Base-by-base conservation (phyloP, 1,284 basidiomycete genomes). In the Ustilago trichophora region DNA sequence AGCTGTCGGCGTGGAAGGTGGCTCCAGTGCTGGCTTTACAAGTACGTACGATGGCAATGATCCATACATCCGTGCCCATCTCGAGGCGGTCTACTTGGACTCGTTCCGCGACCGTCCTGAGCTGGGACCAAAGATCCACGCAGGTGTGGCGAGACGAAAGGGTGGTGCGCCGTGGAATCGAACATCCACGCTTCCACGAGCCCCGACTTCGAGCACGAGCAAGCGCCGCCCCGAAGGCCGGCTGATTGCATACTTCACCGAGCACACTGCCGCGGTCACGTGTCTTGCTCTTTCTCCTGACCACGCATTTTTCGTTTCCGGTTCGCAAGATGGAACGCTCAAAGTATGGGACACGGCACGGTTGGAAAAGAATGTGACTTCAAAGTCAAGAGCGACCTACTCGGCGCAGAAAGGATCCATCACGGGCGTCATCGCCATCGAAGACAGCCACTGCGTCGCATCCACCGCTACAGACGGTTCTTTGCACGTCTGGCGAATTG, bases 301-400 rank as follows among this genome's bases (percentile, higher is more conserved):
- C 78, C 92, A 96, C 67, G 83, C 89, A 67, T 99, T 97, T 85
- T 98, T 98, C 74, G 89, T 92, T 1, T 91, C 93, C 0, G 87
- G 89, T 0, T 94, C 92, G 1, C 88, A 91, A 66, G 93, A 96
- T 77, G 88, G 89, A 66, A 89, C 88, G 0, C 86, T 94, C 62
- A 90, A 91, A 77, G 85, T 92, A 6, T 92, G 91, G 91, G 91
- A 92, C 75, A 87, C 89, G 0, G 87, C 89, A 6, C 85, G 90
- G 9, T 82, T 92, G 31, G 91, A 92, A 74, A 86, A 90, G 62
- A 91, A 90, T 72, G 89, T 86, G 2, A 84, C 85, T 6, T 81
- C 81, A 33, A 77, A 75, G 29, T 83, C 83, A 12, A 52, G 83
- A 22, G 80, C 80, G 15, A 83, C 82, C 3, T 82, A 82, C 47